phyloP scores from a whole-genome alignment of 2,329 filamentous ascomycete genomes.

The Falciphora oryzae region DNA sequence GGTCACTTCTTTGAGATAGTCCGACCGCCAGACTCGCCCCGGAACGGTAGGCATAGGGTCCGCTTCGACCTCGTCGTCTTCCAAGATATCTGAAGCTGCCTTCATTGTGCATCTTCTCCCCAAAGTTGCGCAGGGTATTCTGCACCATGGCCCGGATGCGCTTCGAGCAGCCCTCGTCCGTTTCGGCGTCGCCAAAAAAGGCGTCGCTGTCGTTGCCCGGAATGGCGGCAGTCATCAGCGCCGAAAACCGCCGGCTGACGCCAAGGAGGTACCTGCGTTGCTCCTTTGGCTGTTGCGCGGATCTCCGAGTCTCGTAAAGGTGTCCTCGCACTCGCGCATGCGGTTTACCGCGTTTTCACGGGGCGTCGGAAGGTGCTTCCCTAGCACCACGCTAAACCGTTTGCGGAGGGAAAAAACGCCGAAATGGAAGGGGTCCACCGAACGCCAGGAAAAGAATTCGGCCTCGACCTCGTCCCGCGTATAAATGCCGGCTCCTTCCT shows the following conservation, averaged over 20 bases:
- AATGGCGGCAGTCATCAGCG: constrained; percentile 20
- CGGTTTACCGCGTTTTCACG: constrained; percentile 34
- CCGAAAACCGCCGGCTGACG: constrained; percentile 22
- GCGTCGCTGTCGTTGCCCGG: constrained; percentile 23
- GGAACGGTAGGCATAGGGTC: no score
- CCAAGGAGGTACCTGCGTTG: constrained; percentile 24
- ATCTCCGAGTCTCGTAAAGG: constrained; percentile 33
- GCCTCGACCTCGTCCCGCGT: constrained; percentile 34
- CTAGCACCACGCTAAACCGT: constrained; percentile 45
- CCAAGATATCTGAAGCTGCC: constrained; percentile 33
- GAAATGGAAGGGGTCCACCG: constrained; percentile 28
- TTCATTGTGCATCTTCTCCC: constrained; percentile 30
- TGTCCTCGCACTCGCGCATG: constrained; percentile 26
- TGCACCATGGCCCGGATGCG: constrained; percentile 51
- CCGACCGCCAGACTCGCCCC: neutral
- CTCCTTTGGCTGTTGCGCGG: constrained; percentile 11
- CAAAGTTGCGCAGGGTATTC: constrained; percentile 41
- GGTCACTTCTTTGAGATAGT: constrained; percentile 21
- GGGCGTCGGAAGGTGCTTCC: constrained; percentile 40
- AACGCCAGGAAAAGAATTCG: constrained; percentile 40
- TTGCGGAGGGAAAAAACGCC: constrained; percentile 43
- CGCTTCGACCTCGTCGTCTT: constrained; percentile 12
- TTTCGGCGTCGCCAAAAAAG: constrained; percentile 17
- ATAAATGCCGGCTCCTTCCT: constrained; percentile 20
- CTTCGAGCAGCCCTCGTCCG: constrained; percentile 28